Evolutionary conservation across 768 basidiomycete genomes (phyloP).

Genomic region (Piloderma croceum): DNA sequence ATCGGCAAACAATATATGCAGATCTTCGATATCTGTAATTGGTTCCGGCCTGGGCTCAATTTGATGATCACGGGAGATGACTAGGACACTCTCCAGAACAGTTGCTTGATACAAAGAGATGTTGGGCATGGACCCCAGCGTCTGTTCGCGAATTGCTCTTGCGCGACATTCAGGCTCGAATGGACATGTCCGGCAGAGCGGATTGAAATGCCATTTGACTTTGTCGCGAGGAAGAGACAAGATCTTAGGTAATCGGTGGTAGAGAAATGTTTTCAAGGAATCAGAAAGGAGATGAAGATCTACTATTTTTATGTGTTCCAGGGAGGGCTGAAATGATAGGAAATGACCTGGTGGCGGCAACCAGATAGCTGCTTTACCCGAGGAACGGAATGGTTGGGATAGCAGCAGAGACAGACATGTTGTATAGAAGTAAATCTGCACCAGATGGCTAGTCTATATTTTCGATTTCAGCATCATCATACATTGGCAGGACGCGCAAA

Average conservation of each 20-base stretch:
- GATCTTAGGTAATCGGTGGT: constrained; percentile 37
- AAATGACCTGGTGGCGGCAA: constrained; percentile 37
- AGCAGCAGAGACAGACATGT: constrained; percentile 38
- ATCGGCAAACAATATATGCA: constrained; percentile 32
- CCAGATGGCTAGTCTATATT: constrained; percentile 42
- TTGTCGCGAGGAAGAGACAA: constrained; percentile 28
- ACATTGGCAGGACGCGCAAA: not conserved
- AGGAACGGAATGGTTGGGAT: constrained; percentile 25
- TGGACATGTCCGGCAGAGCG: constrained; percentile 40
- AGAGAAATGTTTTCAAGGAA: constrained; percentile 39
- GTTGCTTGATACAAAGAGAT: constrained; percentile 42
- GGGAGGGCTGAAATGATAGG: constrained; percentile 25
- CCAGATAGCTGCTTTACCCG: constrained; percentile 41
- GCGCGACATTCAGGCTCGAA: constrained; percentile 34
- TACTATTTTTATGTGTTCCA: constrained; percentile 37
- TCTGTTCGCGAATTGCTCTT: constrained; percentile 30
- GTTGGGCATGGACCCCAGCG: constrained; percentile 42
- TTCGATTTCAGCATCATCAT: not conserved
- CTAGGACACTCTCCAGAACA: constrained; percentile 34
- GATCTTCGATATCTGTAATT: constrained; percentile 45
- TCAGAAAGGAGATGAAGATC: constrained; percentile 34
- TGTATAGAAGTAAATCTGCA: constrained; percentile 49
- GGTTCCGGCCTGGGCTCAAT: constrained; percentile 1
- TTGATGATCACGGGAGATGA: constrained; percentile 14
- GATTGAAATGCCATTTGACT: constrained; percentile 46